Evolutionary conservation across 2,329 filamentous ascomycete species (phyloP).

Genomic region (Colletotrichum sp.): DNA sequence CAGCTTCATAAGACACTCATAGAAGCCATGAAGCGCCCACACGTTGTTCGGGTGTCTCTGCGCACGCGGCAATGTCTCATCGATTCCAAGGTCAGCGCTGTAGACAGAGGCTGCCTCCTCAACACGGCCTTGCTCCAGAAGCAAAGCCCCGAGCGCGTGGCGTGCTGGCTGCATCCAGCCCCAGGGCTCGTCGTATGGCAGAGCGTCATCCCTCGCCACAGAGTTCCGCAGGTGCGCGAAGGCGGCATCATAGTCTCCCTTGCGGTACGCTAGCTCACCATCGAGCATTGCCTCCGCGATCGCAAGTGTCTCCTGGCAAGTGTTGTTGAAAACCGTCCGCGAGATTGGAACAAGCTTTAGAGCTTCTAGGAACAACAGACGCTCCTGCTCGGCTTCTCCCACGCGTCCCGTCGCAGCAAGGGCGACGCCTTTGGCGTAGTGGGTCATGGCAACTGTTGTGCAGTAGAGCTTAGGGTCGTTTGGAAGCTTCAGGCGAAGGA

Average conservation of each 20-base stretch:
- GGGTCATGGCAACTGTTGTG: conserved; percentile 69
- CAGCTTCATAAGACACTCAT: conserved; percentile 69
- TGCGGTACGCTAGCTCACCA: conserved; percentile 76
- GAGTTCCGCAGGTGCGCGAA: conserved; percentile 64
- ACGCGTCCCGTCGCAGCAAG: conserved; percentile 63
- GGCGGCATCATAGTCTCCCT: conserved; percentile 59
- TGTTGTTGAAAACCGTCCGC: conserved; percentile 74
- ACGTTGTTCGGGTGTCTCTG: conserved; percentile 75
- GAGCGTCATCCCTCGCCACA: conserved; percentile 63
- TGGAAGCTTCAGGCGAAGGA: conserved; percentile 62
- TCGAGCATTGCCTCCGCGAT: conserved; percentile 73
- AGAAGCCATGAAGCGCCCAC: conserved; percentile 75
- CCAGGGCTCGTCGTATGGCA: conserved; percentile 79
- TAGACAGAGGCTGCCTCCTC: conserved; percentile 64
- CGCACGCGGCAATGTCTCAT: conserved; percentile 65
- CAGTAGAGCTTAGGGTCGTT: conserved; percentile 67
- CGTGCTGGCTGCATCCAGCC: conserved; percentile 79
- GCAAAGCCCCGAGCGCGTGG: conserved; percentile 72
- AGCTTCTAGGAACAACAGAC: conserved; percentile 55
- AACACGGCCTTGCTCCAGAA: conserved; percentile 69
- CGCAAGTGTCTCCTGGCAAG: conserved; percentile 64
- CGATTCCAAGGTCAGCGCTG: conserved; percentile 64
- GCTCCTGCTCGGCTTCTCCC: conserved; percentile 57
- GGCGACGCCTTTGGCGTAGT: conserved; percentile 74
- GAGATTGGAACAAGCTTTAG: conserved; percentile 57